Base-by-base conservation (phyloP, 176 grass and related monocot species). In the Avena atlantica region DNA sequence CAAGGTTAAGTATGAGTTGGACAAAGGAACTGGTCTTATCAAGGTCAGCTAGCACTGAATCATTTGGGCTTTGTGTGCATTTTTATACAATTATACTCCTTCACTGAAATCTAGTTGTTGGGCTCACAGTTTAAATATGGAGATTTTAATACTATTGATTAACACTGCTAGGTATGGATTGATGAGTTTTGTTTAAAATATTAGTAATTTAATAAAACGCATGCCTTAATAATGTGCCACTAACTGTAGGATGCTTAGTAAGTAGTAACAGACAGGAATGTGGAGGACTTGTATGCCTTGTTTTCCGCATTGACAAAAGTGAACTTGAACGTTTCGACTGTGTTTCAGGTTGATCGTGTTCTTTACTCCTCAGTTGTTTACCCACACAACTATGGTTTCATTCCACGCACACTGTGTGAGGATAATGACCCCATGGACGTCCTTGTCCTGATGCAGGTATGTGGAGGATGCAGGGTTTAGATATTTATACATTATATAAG, bases 341-440 rank as follows among this genome's bases (percentile, higher is more conserved):
- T 75, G 12, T 93, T 88, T 83, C 94, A 98, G 96, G 93, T 98
- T 71, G 96, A 98, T 82, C 96, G 93, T 89, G 92, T 98, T 60
- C 90, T 98, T 62, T 98, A 98, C 88, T 98, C 96, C 24, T 98
- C 93, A 67, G 96, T 98, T 72, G 96, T 98, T 25, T 98, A 98
- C 89, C 93, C 96, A 57, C 96, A 98, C 87, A 98, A 98, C 84
- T 98, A 98, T 78, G 96, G 96, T 55, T 98, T 98, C 47, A 98
- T 98, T 74, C 96, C 96, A 42, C 92, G 96, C 61, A 98, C 96
- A 10, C 74, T 98, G 63, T 98, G 93, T 78, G 93, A 98, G 85
- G 96, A 98, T 55, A 92, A 89, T 47, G 96, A 98, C 71, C 96
- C 96, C 29, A 93, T 98, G 56, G 96, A 98, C 51, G 96, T 98